Evolutionary conservation across 2,329 filamentous ascomycete genomes (phyloP).

Genomic region (Massarina eburnea): DNA sequence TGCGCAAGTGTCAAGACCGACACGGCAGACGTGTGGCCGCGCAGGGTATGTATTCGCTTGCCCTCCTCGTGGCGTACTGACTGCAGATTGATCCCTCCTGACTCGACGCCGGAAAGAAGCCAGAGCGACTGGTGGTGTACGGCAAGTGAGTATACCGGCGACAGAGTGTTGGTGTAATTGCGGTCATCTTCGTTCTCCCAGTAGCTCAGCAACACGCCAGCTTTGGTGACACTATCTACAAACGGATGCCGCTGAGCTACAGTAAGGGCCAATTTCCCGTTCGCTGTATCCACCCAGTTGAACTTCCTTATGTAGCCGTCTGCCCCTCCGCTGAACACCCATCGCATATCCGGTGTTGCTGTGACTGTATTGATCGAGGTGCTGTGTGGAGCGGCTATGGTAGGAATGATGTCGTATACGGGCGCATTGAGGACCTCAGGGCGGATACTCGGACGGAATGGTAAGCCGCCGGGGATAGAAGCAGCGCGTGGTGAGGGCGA

Average conservation of each 20-base stretch:
- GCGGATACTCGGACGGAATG: slow-evolving; percentile 65
- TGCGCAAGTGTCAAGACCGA: slow-evolving; percentile 80
- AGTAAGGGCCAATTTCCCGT: slow-evolving; percentile 88
- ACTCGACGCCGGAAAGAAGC: slow-evolving; percentile 88
- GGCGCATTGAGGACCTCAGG: slow-evolving; percentile 76
- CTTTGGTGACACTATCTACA: slow-evolving; percentile 95
- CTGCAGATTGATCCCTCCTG: slow-evolving; percentile 89
- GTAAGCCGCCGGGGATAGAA: slow-evolving; percentile 33
- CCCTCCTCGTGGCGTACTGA: slow-evolving; percentile 94
- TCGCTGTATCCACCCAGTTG: slow-evolving; percentile 92
- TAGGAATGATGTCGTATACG: slow-evolving; percentile 88
- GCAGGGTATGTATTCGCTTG: slow-evolving; percentile 78
- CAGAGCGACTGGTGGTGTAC: slow-evolving; percentile 88
- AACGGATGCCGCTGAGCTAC: slow-evolving; percentile 96
- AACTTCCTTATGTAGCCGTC: slow-evolving; percentile 98
- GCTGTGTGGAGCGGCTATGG: slow-evolving; percentile 92
- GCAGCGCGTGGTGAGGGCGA: slow-evolving; percentile 49
- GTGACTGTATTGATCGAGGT: slow-evolving; percentile 94
- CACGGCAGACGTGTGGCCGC: slow-evolving; percentile 86
- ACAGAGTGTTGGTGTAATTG: slow-evolving; percentile 61
- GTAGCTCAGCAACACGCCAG: slow-evolving; percentile 90
- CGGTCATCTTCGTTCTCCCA: slow-evolving; percentile 92
- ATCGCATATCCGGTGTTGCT: slow-evolving; percentile 89
- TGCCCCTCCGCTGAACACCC: slow-evolving; percentile 90
- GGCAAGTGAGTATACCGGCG: slow-evolving; percentile 91